Conservation (phyloP, 1,284 basidiomycete genomes). For the Leccinum colubrinum region DNA sequence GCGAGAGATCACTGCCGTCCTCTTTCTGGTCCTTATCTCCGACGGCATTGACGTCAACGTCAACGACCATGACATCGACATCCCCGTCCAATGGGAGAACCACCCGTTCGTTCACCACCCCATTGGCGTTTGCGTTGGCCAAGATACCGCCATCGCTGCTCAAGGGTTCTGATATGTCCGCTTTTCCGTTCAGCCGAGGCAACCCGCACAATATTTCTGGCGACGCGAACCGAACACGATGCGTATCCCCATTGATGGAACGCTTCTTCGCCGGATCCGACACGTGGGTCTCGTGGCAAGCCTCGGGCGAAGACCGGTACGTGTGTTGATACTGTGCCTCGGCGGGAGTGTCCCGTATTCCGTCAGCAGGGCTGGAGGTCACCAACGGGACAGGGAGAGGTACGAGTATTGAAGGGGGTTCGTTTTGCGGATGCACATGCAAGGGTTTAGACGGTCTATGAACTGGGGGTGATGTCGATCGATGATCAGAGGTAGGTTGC, state of each 20-base stretch:
- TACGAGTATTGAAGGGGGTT: constrained; percentile 1
- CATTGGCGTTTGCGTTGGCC: background rate
- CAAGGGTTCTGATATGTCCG: constrained; percentile 3
- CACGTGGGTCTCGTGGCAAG: constrained; percentile 1
- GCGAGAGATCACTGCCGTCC: background rate
- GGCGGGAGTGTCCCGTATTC: constrained; percentile 23
- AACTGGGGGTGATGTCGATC: constrained; percentile 8
- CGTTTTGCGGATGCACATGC: constrained; percentile 29
- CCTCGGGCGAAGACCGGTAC: constrained; percentile 23
- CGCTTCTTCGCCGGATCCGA: constrained; percentile 16
- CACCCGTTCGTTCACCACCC: background rate
- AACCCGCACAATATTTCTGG: constrained; percentile 26
- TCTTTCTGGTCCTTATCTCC: constrained; percentile 7
- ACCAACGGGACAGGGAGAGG: constrained; percentile 7
- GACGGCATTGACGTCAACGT: constrained; percentile 16
- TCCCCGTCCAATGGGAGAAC: constrained; percentile 5
- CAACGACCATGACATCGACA: constrained; percentile 30
- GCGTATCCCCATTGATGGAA: constrained; percentile 16
- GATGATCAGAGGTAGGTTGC: constrained; percentile 8
- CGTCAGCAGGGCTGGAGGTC: no score
- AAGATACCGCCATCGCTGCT: background rate
- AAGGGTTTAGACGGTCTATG: constrained; percentile 28
- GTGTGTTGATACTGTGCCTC: constrained; percentile 27
- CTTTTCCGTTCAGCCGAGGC: constrained; percentile 13
- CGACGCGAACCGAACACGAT: constrained; percentile 32